These are phyloP conservation scores for Irpex rosettiformis DNA, from an alignment of 1,284 basidiomycete genomes.

Conservation along the genomic window DNA sequence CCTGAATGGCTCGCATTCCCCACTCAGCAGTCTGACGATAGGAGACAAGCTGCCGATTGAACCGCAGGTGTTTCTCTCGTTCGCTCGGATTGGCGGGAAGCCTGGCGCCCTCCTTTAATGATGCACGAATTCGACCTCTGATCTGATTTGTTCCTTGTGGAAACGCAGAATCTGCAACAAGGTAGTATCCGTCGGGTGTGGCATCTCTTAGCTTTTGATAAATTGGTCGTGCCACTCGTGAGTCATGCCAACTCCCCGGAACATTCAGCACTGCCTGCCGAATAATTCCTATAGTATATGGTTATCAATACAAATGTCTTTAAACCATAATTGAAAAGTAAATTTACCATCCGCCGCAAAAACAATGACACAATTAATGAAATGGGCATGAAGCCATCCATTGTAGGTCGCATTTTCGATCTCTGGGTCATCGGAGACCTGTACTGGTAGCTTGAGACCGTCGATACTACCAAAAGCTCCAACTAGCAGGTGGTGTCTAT, in stretches of 20 bases:
- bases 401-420: constrained; percentile 48
- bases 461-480: constrained; percentile 38
- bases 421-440: constrained; percentile 30
- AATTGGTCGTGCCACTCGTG: constrained; percentile 35
- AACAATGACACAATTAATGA: constrained; percentile 27
- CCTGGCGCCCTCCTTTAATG: constrained; percentile 34
- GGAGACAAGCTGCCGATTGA: constrained; percentile 34
- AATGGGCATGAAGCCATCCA: constrained; percentile 43
- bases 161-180: constrained; percentile 44
- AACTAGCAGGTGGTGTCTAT: constrained; percentile 33
- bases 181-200: constrained; percentile 37
- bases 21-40: constrained; percentile 42
- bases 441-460: constrained; percentile 26
- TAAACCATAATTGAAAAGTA: not conserved
- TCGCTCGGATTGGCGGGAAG: constrained; percentile 24
- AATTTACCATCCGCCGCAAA: constrained; percentile 31
- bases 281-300: constrained; percentile 23
- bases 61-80: constrained; percentile 19
- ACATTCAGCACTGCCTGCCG: constrained; percentile 35
- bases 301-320: not conserved
- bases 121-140: constrained; percentile 33
- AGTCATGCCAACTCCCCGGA: constrained; percentile 48
- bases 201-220: constrained; percentile 31
- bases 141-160: constrained; percentile 31
- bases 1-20: constrained; percentile 41